Evolutionary conservation across 176 grass and related monocot genomes (phyloP).

Genomic region (Rhynchospora tenuis): DNA sequence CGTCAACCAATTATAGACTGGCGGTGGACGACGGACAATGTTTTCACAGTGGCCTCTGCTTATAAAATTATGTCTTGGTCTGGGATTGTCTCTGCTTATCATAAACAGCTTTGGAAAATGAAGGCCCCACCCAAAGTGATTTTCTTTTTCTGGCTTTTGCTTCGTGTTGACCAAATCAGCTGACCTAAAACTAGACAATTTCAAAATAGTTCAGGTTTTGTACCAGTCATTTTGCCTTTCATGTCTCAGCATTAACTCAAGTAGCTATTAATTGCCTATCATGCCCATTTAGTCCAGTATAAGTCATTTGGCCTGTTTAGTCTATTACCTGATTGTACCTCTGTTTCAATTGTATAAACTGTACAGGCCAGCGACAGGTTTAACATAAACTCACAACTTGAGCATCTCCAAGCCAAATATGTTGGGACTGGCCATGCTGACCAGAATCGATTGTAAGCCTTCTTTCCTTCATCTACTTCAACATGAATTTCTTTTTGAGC

Average conservation of each 20-base stretch:
- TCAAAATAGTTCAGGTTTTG: neutral
- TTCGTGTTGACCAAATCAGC: neutral
- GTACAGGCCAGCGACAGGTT: conserved; percentile 89
- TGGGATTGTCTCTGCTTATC: too few species aligned
- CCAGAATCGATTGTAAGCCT: conserved; percentile 74
- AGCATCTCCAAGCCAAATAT: conserved; percentile 98
- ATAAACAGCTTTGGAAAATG: too few species aligned
- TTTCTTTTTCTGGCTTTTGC: too few species aligned
- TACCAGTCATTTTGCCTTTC: neutral
- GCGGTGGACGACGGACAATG: too few species aligned
- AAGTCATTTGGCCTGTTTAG: neutral
- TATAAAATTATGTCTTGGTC: too few species aligned
- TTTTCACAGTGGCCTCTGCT: too few species aligned
- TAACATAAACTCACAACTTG: conserved; percentile 97
- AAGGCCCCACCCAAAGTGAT: too few species aligned
- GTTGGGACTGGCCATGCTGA: conserved; percentile 95
- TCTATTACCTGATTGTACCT: neutral
- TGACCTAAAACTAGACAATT: neutral
- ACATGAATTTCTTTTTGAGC: neutral
- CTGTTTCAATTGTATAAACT: conserved; percentile 12
- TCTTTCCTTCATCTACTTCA: neutral
- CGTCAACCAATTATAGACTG: too few species aligned
- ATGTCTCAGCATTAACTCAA: neutral
- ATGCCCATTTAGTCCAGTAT: neutral
- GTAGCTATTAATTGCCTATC: neutral